These are phyloP conservation scores for Periconia sp. DNA, from an alignment of 2,329 filamentous ascomycete species.

Conservation along the genomic window DNA sequence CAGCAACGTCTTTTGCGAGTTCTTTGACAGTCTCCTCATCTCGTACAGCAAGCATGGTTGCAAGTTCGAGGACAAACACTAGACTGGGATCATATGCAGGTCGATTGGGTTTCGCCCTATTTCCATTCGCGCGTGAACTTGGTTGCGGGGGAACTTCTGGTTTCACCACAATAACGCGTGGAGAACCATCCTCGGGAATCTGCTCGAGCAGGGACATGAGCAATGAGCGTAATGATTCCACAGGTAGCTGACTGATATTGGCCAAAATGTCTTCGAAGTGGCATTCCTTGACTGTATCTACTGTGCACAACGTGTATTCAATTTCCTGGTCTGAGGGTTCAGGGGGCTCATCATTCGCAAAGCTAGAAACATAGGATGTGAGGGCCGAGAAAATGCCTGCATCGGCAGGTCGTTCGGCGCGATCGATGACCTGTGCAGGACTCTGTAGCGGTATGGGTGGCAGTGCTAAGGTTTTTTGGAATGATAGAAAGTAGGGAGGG, in stretches of 20 bases:
- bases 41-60: constrained; percentile 77
- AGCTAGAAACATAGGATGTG: constrained; percentile 96
- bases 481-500: constrained; percentile 72
- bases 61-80: constrained; percentile 89
- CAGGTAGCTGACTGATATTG: constrained; percentile 73
- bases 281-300: constrained; percentile 92
- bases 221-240: constrained; percentile 61
- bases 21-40: constrained; percentile 71
- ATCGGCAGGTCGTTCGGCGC: constrained; percentile 75
- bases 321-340: constrained; percentile 97
- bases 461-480: constrained; percentile 68
- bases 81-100: constrained; percentile 81
- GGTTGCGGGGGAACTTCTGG: constrained; percentile 72
- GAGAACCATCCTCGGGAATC: constrained; percentile 81
- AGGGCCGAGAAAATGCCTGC: constrained; percentile 90
- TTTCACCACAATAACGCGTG: constrained; percentile 85
- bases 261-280: constrained; percentile 78
- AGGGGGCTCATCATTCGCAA: constrained; percentile 94
- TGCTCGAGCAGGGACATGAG: constrained; percentile 76
- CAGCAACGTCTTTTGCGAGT: constrained; percentile 78
- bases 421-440: constrained; percentile 89
- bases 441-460: constrained; percentile 85
- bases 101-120: constrained; percentile 57
- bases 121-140: constrained; percentile 61
- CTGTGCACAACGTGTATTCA: constrained; percentile 90